Base-by-base conservation (phyloP, 2,329 filamentous ascomycete species). In the Pestalotiopsis sp. region DNA sequence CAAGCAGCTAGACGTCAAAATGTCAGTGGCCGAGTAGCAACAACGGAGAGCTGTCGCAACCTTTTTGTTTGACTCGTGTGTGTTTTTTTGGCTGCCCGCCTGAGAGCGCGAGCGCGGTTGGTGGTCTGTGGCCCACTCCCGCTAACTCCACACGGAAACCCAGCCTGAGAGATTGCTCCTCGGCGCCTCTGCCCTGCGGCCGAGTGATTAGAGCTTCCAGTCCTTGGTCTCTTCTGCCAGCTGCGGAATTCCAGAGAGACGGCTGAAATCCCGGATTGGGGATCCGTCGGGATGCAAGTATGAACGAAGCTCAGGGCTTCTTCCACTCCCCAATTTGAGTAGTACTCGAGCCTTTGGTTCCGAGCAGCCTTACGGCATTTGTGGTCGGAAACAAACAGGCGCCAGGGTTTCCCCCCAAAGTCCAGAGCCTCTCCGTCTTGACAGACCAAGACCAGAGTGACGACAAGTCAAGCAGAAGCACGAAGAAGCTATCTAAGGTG, bases 401-500 rank as follows among this genome's bases (percentile, higher is more conserved):
- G 38, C 49, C 23, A 45, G n/a, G 61, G 61, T 27, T 20, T 11
- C 36, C 11, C 25, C 13, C 17, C 27, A 36, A 14, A 36, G 7
- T 49, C 38, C 61, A 36, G 38, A 36, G 13, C 14, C 20, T 64
- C 61, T 49, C 20, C 20, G 20, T 20, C 20, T 31, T 45, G n/a
- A 31, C 13, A 45, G 20, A 20, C 38, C 61, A 52, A 45, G 20
- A 20, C 38, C 61, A 52, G 6, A 64, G 59, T 20, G 38, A 45
- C 13, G 39, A 27, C 61, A 23, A 52, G 38, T 31, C n/a, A 64
- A 64, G 61, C 39, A 64, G 61, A 36, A 49, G 39, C 61, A 64
- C 61, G 49, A 64, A 64, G 41, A 64, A 20, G 61, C 61, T 64
- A 64, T 64, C 61, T 64, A 64, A 64, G 25, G 23, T 25, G 38